Percentiles rank a stretch among this genome's conserved stretches.
Conservation (phyloP, 495 filamentous ascomycete genomes). For the Aspergillus haitiensis region DNA sequence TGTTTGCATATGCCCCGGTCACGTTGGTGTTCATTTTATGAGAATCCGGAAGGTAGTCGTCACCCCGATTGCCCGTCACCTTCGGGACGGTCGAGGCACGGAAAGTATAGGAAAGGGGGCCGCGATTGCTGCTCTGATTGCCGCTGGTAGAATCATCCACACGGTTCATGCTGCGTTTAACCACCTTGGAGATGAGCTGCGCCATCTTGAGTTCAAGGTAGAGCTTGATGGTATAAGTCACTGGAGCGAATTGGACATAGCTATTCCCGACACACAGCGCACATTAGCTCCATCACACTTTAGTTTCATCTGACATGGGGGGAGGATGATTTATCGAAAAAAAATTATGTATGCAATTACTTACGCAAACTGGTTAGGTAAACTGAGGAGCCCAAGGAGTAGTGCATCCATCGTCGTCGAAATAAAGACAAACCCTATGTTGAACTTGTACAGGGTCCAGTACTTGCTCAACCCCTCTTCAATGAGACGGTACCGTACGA, state of each 20-base stretch:
- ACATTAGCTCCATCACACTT: neutral
- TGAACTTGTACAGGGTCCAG: conserved; percentile 48
- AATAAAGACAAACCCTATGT: conserved; percentile 49
- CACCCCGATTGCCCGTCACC: neutral
- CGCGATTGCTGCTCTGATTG: conserved; percentile 8
- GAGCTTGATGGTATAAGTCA: conserved; percentile 55
- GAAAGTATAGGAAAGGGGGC: neutral
- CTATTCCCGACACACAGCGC: neutral
- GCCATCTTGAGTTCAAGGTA: conserved; percentile 58
- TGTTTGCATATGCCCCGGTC: neutral
- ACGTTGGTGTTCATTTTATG: conserved; percentile 13
- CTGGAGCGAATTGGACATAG: conserved; percentile 56
- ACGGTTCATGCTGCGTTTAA: conserved; percentile 13
- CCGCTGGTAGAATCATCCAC: conserved; percentile 10
- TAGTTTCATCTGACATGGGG: neutral
- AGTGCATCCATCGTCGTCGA: conserved; percentile 53
- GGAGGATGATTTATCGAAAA: neutral
- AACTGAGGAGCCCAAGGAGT: neutral
- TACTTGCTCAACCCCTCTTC: conserved; percentile 52
- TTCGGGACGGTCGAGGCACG: conserved; percentile 1
- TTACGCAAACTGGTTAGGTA: conserved; percentile 10
- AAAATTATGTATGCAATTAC: neutral
- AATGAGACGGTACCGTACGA: conserved; percentile 47
- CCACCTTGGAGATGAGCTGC: conserved; percentile 40
- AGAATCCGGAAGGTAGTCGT: conserved; percentile 4